These are phyloP conservation scores for Fusarium brevicatenulatum DNA, from an alignment of 2,329 filamentous ascomycete genomes.

Conservation along the genomic window DNA sequence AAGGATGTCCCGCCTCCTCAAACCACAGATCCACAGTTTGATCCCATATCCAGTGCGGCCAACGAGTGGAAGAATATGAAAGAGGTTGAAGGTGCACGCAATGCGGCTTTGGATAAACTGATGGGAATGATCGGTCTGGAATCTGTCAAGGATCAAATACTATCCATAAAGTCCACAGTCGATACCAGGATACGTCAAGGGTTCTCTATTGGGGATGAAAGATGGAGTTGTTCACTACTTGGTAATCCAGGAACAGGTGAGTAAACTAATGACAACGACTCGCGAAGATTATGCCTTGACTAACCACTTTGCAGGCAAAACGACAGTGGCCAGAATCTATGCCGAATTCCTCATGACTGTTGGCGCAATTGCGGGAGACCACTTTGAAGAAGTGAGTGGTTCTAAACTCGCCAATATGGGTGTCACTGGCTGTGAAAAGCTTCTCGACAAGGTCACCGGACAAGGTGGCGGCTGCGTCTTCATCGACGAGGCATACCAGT, in stretches of 20 bases:
- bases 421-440: constrained; percentile 64
- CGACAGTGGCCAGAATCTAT: constrained; percentile 78
- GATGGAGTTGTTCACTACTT: constrained; percentile 71
- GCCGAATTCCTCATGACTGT: constrained; percentile 71
- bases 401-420: constrained; percentile 72
- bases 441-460: no score
- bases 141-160: constrained; percentile 70
- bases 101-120: constrained; percentile 66
- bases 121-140: constrained; percentile 80
- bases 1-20: neutral
- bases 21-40: neutral
- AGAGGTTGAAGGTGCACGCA: constrained; percentile 58
- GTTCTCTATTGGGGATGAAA: constrained; percentile 63
- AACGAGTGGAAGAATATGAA: constrained; percentile 72
- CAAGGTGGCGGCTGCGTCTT: constrained; percentile 75
- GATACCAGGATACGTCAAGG: constrained; percentile 69
- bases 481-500: constrained; percentile 83
- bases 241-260: constrained; percentile 81
- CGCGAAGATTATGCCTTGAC: neutral
- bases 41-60: constrained; percentile 43
- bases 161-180: constrained; percentile 70
- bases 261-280: neutral
- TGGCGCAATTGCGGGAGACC: constrained; percentile 68
- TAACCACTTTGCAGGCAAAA: constrained; percentile 61
- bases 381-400: constrained; percentile 75